Evolutionary conservation across 2,329 filamentous ascomycete genomes (phyloP), one percentile per base, ranked within the genome.

Genomic region (Epichloe amarillans): DNA sequence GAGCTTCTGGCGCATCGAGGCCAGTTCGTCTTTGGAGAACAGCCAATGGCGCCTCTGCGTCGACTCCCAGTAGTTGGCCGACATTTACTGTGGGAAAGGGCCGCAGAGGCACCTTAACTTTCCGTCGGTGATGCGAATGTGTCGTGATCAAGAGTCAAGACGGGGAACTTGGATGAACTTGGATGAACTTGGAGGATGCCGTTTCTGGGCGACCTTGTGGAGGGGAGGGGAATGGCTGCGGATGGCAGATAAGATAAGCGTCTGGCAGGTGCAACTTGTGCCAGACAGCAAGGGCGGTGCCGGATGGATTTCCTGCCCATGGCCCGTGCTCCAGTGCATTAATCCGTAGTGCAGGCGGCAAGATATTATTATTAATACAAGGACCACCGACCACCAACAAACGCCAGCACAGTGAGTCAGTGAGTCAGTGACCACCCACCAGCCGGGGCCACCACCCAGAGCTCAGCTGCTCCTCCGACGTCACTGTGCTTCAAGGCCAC

Each of bases 41-140:
- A 88, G 85, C 93, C 93, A 98, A 71, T 86, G 80, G 58, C 82
- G 84, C 59, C 84, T 80, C 70, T 98, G 93, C 26, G 88, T 93
- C 50, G 93, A 97, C 56, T 88, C 85, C 90, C 90, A 98, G 72
- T 91, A 98, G 69, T 91, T 96, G 64, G 90, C 87, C 36, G 91
- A 88, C 91, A 96, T 96, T 49, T 52, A 17, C 61, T 48, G 53
- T 47, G 50, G 50, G 52, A 33, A 48, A 50, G 44, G 39, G 42
- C 52, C 42, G 54, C 51, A 35, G 50, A 53, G 48, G 48, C 52
- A 43, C 50, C 49, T 37, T 15, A n/a, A 12, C 5, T 11, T 36
- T 14, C 26, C 17, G 44, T 39, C 14, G 19, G n/a, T 2, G 17
- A 36, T 11, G 21, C 15, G 19, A 23, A 44, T 17, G 12, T 30